These are phyloP conservation scores for Aspergillus sp. DNA, from an alignment of 2,329 filamentous ascomycete genomes.

Conservation along the genomic window DNA sequence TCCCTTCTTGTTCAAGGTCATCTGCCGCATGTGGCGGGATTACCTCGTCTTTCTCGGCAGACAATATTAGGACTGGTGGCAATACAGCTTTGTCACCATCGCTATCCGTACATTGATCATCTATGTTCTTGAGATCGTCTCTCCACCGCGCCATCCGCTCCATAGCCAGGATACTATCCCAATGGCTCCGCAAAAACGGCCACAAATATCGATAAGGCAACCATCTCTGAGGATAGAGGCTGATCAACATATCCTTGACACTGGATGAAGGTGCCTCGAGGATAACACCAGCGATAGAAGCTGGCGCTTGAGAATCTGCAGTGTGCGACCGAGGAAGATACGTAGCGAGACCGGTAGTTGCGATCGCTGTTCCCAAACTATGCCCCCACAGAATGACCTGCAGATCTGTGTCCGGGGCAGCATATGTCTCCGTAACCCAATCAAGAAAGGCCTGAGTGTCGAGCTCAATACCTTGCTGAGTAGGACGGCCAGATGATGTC, in stretches of 20 bases:
- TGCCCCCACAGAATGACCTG: constrained; percentile 71
- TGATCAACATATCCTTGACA: constrained; percentile 68
- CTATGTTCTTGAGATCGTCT: neutral
- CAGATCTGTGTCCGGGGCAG: constrained; percentile 19
- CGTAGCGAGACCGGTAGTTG: constrained; percentile 59
- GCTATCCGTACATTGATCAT: neutral
- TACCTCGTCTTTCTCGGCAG: constrained; percentile 48
- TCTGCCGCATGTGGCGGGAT: constrained; percentile 42
- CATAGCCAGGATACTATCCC: constrained; percentile 51
- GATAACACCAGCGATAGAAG: constrained; percentile 54
- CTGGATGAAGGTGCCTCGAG: constrained; percentile 77
- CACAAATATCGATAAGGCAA: constrained; percentile 74
- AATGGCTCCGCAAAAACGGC: constrained; percentile 68
- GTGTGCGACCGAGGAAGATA: constrained; percentile 27
- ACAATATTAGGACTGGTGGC: constrained; percentile 42
- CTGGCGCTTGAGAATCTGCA: neutral
- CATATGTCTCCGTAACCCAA: constrained; percentile 58
- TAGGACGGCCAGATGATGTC: constrained; percentile 71
- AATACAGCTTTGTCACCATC: neutral
- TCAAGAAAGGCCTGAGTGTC: constrained; percentile 66
- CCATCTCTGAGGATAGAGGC: constrained; percentile 77
- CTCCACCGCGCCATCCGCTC: constrained; percentile 36
- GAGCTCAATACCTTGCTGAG: constrained; percentile 67
- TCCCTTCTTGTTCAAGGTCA: constrained; percentile 38
- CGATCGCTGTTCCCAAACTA: constrained; percentile 73